Evolutionary conservation across 1,139 yeast species (phyloP).

Genomic region (Hemisphaericaspora xylanilytica): DNA sequence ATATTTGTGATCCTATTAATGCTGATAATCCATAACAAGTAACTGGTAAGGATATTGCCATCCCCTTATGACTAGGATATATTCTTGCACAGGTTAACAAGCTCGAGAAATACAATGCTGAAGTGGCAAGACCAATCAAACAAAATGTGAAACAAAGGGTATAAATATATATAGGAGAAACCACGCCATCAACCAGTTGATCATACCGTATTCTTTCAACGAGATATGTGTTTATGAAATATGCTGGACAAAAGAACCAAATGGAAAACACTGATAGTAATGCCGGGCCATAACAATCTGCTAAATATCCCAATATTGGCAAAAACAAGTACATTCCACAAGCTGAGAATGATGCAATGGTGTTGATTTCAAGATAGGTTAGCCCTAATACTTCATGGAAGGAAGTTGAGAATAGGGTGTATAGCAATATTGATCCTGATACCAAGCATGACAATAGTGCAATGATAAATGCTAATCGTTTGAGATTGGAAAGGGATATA

Average conservation of each 20-base stretch:
- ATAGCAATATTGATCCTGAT: constrained; percentile 78
- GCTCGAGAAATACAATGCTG: constrained; percentile 74
- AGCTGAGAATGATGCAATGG: constrained; percentile 71
- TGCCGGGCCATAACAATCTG: constrained; percentile 85
- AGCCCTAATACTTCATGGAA: constrained; percentile 59
- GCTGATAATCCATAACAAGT: constrained; percentile 84
- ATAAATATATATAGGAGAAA: constrained; percentile 15
- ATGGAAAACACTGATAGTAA: constrained; percentile 63
- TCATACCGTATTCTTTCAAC: constrained; percentile 7
- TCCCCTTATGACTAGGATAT: constrained; percentile 69
- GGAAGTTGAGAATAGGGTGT: constrained; percentile 74
- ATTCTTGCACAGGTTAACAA: constrained; percentile 81
- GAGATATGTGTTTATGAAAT: constrained; percentile 41
- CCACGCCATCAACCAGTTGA: background rate
- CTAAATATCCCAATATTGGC: constrained; percentile 78
- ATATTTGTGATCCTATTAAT: constrained; percentile 56
- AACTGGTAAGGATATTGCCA: constrained; percentile 86
- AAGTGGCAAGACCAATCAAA: constrained; percentile 75
- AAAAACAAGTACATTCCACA: constrained; percentile 84
- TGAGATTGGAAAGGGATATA: constrained; percentile 26
- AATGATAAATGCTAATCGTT: constrained; percentile 35
- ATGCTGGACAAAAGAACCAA: constrained; percentile 70
- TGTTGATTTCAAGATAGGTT: constrained; percentile 69
- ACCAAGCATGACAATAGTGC: constrained; percentile 60
- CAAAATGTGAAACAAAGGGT: constrained; percentile 38